These are phyloP conservation scores for Termitomyces sp. DNA, from an alignment of 768 basidiomycete genomes.

Conservation along the genomic window DNA sequence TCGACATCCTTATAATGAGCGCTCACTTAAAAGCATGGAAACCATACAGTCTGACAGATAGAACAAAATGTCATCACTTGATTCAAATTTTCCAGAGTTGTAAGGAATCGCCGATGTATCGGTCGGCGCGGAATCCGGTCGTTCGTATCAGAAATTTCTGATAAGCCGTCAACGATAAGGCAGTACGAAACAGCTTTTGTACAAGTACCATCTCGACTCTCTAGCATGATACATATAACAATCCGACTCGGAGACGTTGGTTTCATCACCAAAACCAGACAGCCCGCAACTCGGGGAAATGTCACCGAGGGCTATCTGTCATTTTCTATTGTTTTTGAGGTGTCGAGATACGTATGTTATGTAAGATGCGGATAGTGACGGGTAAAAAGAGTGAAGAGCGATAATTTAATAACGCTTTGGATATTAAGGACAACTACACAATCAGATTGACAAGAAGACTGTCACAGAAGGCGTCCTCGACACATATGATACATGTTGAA, in stretches of 20 bases:
- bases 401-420: conserved; percentile 5
- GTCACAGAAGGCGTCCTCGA: conserved; percentile 4
- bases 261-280: background rate
- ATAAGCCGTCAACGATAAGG: background rate
- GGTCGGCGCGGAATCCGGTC: conserved; percentile 3
- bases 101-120: background rate
- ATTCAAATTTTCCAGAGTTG: background rate
- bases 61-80: background rate
- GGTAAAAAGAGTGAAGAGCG: conserved; percentile 1
- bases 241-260: background rate
- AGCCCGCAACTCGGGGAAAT: background rate
- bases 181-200: background rate
- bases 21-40: background rate
- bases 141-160: background rate
- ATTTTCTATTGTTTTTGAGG: background rate
- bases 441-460: background rate
- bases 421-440: background rate
- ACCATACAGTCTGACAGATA: background rate
- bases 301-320: background rate
- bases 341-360: background rate
- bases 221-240: background rate
- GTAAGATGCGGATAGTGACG: background rate
- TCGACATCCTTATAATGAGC: background rate
- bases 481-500: conserved; percentile 7
- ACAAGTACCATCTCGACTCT: background rate